Percentiles rank a stretch among this genome's conserved stretches.
Conservation (phyloP, 345 rosid species). For the Eucalyptus melliodora region DNA sequence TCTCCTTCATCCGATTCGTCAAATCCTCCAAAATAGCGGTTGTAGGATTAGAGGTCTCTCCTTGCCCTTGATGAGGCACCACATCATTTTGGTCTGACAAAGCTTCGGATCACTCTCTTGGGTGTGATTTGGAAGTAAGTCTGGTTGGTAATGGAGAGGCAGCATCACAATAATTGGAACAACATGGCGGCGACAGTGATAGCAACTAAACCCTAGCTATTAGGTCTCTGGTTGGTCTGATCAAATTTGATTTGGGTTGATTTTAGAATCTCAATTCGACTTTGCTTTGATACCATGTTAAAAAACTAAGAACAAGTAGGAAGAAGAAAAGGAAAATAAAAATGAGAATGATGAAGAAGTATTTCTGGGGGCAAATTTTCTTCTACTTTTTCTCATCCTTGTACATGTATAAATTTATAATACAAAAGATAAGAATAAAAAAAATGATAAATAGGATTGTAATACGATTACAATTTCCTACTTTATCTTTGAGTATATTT, state of each 20-base stretch:
- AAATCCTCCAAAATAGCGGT: not conserved
- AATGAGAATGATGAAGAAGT: not conserved
- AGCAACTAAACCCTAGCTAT: not conserved
- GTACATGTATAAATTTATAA: too few relatives aligned
- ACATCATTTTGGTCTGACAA: not conserved
- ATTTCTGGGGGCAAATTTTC: not conserved
- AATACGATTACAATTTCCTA: not conserved
- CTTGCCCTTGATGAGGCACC: not conserved
- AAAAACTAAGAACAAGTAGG: not conserved
- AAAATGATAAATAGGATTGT: too few relatives aligned
- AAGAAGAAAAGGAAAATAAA: too few relatives aligned
- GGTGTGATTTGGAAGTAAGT: not conserved
- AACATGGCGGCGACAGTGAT: rapidly evolving
- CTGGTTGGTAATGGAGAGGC: not conserved
- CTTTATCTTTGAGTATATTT: not conserved
- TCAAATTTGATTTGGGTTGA: not conserved
- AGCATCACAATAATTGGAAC: too few relatives aligned
- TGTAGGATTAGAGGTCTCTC: not conserved
- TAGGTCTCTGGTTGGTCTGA: not conserved
- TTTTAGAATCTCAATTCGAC: rapidly evolving
- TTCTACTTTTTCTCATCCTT: not conserved
- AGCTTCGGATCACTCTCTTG: not conserved
- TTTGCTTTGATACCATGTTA: not conserved
- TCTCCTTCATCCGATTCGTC: not conserved
- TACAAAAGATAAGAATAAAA: not conserved